Percentiles rank a stretch among this genome's conserved stretches.
These are phyloP conservation scores for Pleurotus pulmonarius DNA, from an alignment of 768 basidiomycete species.

Conservation along the genomic window DNA sequence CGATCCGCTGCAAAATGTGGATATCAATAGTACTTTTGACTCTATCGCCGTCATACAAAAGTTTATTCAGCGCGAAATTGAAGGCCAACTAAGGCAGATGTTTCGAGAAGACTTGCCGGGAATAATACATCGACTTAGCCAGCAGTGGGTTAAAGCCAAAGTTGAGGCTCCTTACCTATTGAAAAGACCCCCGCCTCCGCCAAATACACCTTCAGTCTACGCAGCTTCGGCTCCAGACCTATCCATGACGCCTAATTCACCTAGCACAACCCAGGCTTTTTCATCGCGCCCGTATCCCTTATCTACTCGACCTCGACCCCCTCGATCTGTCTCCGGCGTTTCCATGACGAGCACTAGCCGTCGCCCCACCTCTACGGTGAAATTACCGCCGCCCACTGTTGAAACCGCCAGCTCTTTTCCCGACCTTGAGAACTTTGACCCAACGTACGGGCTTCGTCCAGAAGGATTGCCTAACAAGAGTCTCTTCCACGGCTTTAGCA, in stretches of 20 bases:
- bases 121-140: slow-evolving; percentile 93
- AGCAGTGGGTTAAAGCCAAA: slow-evolving; percentile 93
- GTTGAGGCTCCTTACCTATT: slow-evolving; percentile 88
- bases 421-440: slow-evolving; percentile 84
- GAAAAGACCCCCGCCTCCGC: slow-evolving; percentile 40
- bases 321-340: slow-evolving; percentile 37
- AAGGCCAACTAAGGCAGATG: slow-evolving; percentile 96
- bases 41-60: slow-evolving; percentile 97
- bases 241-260: slow-evolving; percentile 18
- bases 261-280: slow-evolving; percentile 22
- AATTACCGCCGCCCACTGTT: slow-evolving; percentile 15
- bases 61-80: slow-evolving; percentile 96
- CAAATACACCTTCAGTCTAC: slow-evolving; percentile 30
- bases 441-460: slow-evolving; percentile 92
- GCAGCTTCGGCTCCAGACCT: slow-evolving; percentile 40
- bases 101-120: slow-evolving; percentile 95
- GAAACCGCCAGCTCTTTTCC: slow-evolving; percentile 24
- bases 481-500: slow-evolving; percentile 74
- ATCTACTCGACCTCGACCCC: slow-evolving; percentile 5
- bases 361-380: slow-evolving; percentile 18
- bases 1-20: slow-evolving; percentile 95
- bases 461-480: slow-evolving; percentile 87
- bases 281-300: neutral
- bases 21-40: slow-evolving; percentile 97
- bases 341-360: slow-evolving; percentile 32